Base-by-base conservation (phyloP, 768 basidiomycete species). In the Tylopilus balloui region DNA sequence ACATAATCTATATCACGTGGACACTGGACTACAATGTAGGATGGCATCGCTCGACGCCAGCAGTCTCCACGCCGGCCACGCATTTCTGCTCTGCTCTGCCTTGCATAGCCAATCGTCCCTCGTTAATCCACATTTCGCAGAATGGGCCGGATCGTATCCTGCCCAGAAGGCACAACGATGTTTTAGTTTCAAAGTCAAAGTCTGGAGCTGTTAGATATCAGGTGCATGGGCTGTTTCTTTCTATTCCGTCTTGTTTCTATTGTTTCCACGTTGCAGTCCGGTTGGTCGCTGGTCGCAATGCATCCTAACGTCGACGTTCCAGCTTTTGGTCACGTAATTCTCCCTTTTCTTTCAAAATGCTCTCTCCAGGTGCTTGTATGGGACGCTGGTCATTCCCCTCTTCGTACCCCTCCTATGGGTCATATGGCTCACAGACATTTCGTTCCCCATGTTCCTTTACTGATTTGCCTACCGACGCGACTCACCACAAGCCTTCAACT, bases 401-500 rank as follows among this genome's bases (percentile, higher is more conserved):
- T 72, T 85, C 62, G 67, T 87, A 23, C 86, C 84, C n/a, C 44
- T 81, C 31, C 63, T 81, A 50, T 86, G 77, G 76, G 69, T 79
- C 39, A 52, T 82, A 58, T 86, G 83, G 83, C 77, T 86, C 58
- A 84, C 83, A 84, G 86, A 87, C 64, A 57, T 68, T 54, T 37
- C 40, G 0, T 58, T 65, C 27, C 15, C 20, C 25, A 36, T 57
- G 1, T 45, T 5, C 56, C 15, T 11, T 15, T 7, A 11, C 20
- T 12, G 59, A 27, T 51, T 50, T 23, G 3, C 34, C 39, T 45
- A 35, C 47, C 59, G 54, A 61, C 57, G 38, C 58, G 53, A 38
- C 39, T 50, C 51, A 32, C 41, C 56, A n/a, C 88, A 95, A 73
- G 78, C 82, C 76, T 92, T 95, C 81, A 85, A 87, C 66, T 96